Conservation (phyloP, 345 rosid genomes). For the Pistacia vera region DNA sequence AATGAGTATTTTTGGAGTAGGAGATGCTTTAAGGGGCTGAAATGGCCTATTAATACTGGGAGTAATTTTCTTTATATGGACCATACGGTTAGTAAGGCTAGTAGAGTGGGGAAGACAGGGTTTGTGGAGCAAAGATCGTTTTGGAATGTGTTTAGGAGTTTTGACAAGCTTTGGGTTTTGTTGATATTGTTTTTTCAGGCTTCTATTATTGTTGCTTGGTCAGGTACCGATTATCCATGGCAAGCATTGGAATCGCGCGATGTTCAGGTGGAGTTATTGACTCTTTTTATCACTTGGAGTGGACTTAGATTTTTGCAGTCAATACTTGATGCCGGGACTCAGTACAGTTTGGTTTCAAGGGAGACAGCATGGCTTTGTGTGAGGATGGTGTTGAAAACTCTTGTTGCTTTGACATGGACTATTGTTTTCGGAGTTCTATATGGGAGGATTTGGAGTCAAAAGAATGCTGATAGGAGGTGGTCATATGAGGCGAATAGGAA, state of each 20-base stretch:
- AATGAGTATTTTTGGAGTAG: constrained; percentile 91
- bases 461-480: constrained; percentile 60
- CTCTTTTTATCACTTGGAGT: constrained; percentile 83
- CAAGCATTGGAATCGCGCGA: constrained; percentile 52
- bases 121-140: constrained; percentile 93
- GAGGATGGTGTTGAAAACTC: constrained; percentile 75
- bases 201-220: constrained; percentile 79
- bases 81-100: constrained; percentile 22
- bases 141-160: constrained; percentile 80
- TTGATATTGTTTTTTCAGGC: constrained; percentile 78
- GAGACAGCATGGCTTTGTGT: constrained; percentile 61
- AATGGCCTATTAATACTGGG: constrained; percentile 66
- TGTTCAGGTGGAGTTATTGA: constrained; percentile 71
- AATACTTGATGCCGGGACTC: constrained; percentile 82
- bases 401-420: constrained; percentile 74
- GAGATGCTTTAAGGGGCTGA: constrained; percentile 69
- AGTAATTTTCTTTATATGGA: constrained; percentile 44
- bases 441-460: constrained; percentile 79
- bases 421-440: constrained; percentile 75
- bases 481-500: constrained; percentile 60
- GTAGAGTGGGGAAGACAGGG: constrained; percentile 77
- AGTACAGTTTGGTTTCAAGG: constrained; percentile 79
- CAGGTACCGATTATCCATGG: constrained; percentile 43
- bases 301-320: constrained; percentile 73
- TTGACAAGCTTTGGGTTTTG: constrained; percentile 79